Evolutionary conservation across 129 eudicot genomes (phyloP).

Genomic region (Flaveria ramosissima): DNA sequence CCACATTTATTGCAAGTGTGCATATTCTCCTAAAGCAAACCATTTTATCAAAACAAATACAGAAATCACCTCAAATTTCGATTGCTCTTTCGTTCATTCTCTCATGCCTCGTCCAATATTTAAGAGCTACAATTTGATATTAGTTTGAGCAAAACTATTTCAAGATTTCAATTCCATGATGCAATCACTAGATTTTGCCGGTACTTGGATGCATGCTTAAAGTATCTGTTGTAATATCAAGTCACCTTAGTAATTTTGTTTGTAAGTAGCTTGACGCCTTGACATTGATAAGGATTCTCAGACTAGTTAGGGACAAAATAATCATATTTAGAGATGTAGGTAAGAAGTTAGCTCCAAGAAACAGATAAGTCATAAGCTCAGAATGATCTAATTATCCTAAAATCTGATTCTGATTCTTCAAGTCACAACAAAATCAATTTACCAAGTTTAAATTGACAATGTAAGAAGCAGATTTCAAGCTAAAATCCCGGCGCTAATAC

Average conservation of each 20-base stretch:
- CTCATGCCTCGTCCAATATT: not conserved
- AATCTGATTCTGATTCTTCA: not conserved
- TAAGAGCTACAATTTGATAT: slow-evolving; percentile 5
- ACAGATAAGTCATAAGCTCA: not conserved
- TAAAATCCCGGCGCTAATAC: not conserved
- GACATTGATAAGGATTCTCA: not conserved
- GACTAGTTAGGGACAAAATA: slow-evolving; percentile 5
- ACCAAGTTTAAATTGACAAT: not conserved
- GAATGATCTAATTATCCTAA: not conserved
- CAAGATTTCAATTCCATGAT: slow-evolving; percentile 8
- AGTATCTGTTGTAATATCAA: not conserved
- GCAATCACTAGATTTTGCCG: not conserved
- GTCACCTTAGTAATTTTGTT: not conserved
- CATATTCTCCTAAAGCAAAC: slow-evolving; percentile 9
- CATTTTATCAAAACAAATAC: not conserved
- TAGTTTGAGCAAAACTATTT: not conserved
- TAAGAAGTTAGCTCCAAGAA: not conserved
- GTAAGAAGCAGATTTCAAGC: not conserved
- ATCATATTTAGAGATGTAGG: not conserved
- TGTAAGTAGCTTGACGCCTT: not conserved
- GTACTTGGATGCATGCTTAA: not conserved
- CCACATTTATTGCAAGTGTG: not conserved
- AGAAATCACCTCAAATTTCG: not conserved
- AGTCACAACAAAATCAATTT: not conserved
- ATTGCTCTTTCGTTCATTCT: not conserved